Evolutionary conservation across 805 yeast species (phyloP), one percentile per base, ranked within the genome.

Genomic region (Sugiyamaella smithiae): DNA sequence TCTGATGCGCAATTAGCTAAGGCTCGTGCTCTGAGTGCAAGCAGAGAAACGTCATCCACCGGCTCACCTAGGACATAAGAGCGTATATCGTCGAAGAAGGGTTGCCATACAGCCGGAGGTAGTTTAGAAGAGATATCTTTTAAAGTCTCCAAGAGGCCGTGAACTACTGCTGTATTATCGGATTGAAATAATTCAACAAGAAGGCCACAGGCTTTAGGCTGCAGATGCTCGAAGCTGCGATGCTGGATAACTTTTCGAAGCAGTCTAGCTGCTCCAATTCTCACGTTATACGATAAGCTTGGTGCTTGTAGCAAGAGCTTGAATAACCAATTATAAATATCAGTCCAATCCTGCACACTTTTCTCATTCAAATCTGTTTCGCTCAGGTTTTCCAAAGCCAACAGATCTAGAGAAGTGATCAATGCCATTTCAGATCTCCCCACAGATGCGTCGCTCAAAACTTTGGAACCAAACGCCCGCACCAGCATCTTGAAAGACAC

Each of bases 381-480:
- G n/a, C n/a, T n/a, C n/a, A n/a, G n/a, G 6, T 11, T 12, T n/a
- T 32, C 31, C 53, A 52, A n/a, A 7, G 43, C 24, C 41, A 25
- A 42, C 23, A 43, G 5, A 29, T 32, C 20, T 5, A 45, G 25
- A 24, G 41, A 23, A 24, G 29, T 14, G 3, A 20, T 7, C 3
- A 44, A 4, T 7, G 45, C 45, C 14, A 45, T 22, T 26, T 48
- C 51, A 12, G 47, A 43, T 5, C 37, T 25, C 17, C 38, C 41
- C 47, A 46, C 35, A 11, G 36, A 14, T 16, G 35, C 29, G 26
- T 38, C 22, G 14, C 12, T 19, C 7, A 48, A 26, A 16, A 48
- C 23, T 5, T 24, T 56, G 48, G 16, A 31, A 28, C 35, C 53
- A 28, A 20, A 44, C 25, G 25, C 47, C 25, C 48, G 43, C 14